Evolutionary conservation across 2,329 filamentous ascomycete species (phyloP).

Genomic region (Lasiodiplodia theobromae): DNA sequence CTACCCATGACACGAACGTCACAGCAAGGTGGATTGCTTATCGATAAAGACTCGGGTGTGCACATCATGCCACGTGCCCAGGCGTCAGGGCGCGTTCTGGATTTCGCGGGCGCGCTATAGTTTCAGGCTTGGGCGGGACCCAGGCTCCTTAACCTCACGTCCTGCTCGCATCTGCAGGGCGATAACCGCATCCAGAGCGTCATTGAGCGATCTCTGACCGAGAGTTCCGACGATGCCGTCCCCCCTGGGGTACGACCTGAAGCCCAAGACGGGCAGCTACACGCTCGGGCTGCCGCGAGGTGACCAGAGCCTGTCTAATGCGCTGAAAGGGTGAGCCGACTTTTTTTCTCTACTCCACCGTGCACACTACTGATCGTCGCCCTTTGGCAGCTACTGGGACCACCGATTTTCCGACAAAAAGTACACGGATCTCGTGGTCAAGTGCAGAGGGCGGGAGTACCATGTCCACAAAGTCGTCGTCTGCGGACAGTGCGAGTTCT

Average conservation of each 20-base stretch:
- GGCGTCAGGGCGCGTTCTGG: background rate
- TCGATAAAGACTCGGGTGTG: background rate
- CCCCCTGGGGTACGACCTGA: background rate
- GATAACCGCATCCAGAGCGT: background rate
- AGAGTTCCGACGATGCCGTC: background rate
- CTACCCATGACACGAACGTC: background rate
- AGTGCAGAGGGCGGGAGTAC: background rate
- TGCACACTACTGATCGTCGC: background rate
- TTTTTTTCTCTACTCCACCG: background rate
- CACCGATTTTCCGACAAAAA: background rate
- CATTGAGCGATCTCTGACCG: background rate
- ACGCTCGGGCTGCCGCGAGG: background rate
- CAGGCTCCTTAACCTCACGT: background rate
- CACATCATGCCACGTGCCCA: background rate
- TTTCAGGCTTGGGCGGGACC: background rate
- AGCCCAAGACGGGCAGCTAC: background rate
- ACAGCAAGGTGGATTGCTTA: background rate
- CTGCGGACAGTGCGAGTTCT: slow-evolving; percentile 8
- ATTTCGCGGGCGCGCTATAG: background rate
- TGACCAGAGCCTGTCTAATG: background rate
- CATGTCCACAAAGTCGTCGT: slow-evolving; percentile 8
- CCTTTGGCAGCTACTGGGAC: background rate
- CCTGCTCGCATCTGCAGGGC: background rate
- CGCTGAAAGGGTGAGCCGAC: background rate
- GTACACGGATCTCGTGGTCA: slow-evolving; percentile 18